A percentile compares a stretch with the other conserved stretches of the same genome.
These are phyloP conservation scores for Pleurotus salmoneostramineus DNA, from an alignment of 768 basidiomycete species.

Conservation along the genomic window DNA sequence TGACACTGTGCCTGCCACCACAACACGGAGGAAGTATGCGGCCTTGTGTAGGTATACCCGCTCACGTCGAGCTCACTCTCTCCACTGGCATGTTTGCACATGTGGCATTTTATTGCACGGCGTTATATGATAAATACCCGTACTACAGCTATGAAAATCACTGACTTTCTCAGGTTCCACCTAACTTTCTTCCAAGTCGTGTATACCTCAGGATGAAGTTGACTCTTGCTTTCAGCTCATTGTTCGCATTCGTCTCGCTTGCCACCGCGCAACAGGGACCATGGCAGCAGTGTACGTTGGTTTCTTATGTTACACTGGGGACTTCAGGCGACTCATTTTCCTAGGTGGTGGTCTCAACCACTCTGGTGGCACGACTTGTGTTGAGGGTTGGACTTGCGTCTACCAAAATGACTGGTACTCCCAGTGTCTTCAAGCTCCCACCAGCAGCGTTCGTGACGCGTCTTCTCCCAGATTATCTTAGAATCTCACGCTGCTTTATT, in stretches of 20 bases:
- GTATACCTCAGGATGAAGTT: conserved; percentile 13
- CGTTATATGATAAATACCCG: no score
- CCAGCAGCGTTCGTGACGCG: not conserved
- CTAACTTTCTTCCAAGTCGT: no score
- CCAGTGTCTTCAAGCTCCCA: not conserved
- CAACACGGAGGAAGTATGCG: no score
- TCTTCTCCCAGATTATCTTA: no score
- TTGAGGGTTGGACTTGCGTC: conserved; percentile 25
- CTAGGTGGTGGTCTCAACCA: conserved; percentile 32
- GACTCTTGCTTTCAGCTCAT: conserved; percentile 18
- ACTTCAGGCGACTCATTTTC: not conserved
- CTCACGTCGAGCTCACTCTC: no score
- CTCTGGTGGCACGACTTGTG: conserved; percentile 30
- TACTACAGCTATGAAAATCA: no score
- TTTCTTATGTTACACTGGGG: not conserved
- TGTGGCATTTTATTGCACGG: no score
- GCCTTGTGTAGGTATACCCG: no score
- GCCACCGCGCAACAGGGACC: conserved; percentile 24
- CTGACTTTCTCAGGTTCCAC: no score
- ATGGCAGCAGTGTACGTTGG: conserved; percentile 4
- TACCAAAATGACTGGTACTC: conserved; percentile 25
- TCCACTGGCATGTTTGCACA: no score
- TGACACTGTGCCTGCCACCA: no score
- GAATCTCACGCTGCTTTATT: no score
- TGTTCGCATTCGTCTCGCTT: conserved; percentile 20